These are phyloP conservation scores for Talaromyces thailandensis DNA, from an alignment of 495 filamentous ascomycete species.

Conservation along the genomic window DNA sequence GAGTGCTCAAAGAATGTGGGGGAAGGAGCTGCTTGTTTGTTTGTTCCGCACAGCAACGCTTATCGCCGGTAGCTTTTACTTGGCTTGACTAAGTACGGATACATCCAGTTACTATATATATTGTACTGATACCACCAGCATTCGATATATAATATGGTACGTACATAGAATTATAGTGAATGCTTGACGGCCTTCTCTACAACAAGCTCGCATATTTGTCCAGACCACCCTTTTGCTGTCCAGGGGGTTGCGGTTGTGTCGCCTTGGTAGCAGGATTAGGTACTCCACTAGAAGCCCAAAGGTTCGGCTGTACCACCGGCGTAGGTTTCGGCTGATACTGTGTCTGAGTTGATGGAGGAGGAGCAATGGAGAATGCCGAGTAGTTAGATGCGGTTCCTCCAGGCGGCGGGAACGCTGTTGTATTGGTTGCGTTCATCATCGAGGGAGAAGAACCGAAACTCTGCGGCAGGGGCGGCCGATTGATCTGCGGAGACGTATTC, in stretches of 20 bases:
- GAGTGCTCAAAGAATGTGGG: not conserved
- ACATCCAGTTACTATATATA: too few species aligned
- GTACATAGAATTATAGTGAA: not conserved
- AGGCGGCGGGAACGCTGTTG: constrained; percentile 7
- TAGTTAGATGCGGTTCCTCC: constrained; percentile 23
- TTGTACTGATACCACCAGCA: not conserved
- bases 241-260: constrained; percentile 19
- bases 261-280: constrained; percentile 27
- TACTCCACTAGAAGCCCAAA: constrained; percentile 39
- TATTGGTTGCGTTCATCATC: constrained; percentile 8
- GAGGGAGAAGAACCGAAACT: not conserved
- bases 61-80: not conserved
- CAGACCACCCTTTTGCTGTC: constrained; percentile 45
- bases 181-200: constrained; percentile 18
- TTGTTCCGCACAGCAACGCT: not conserved
- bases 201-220: constrained; percentile 78
- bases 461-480: not conserved
- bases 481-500: not conserved
- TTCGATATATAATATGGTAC: not conserved
- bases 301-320: constrained; percentile 1
- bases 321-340: constrained; percentile 7
- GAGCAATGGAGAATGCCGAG: constrained; percentile 38
- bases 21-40: not conserved
- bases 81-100: not conserved
- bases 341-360: constrained; percentile 25